Base-by-base conservation (phyloP, 768 basidiomycete species). In the Panaeolus cyanescens region DNA sequence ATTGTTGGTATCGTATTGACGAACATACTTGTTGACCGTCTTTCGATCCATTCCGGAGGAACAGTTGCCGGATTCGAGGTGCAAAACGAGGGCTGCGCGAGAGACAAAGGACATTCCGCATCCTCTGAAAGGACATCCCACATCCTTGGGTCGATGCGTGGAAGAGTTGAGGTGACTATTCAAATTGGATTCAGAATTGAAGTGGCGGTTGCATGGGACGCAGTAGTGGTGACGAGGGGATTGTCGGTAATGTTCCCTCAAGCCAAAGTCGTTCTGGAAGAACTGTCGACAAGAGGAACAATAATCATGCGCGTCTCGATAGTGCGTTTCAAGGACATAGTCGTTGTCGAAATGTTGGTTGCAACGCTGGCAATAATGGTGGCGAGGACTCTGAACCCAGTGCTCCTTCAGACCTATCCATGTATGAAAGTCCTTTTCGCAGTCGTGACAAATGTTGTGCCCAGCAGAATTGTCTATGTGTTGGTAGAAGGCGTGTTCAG, bases 11-110 rank as follows among this genome's bases (percentile, higher is more conserved):
- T 90, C 88, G 55, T 75, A 58, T 55, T 75, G 31, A 54, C 73
- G 77, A 54, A 87, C 74, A 59, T 68, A 72, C 36, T 66, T 69
- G 72, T 85, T 77, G 53, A 87, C 70, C 50, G 72, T 59, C 59
- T 79, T 62, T 58, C 75, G 74, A 33, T 69, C 67, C 37, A 83
- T 70, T 10, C 85, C 81, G 0, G 88, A 88, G 22, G 63, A 56
- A 68, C 90, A 90, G 3, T 68, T 62, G 1, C 88, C 89, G 10
- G 79, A 74, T 67, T 91, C 90, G 68, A 89, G 78, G 70, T 92
- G 90, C 31, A 83, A 79, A 32, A 84, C 67, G 50, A 91, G 75
- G 9, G 86, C 83, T 8, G 87, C 80, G 40, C 65, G 74, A 19
- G 81, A 84, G 56, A 85, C 70, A 71, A 90, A 91, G 1, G 58